Evolutionary conservation across 2,329 filamentous ascomycete genomes (phyloP), one percentile per base, ranked within the genome.

Genomic region (Xylaria sp.): DNA sequence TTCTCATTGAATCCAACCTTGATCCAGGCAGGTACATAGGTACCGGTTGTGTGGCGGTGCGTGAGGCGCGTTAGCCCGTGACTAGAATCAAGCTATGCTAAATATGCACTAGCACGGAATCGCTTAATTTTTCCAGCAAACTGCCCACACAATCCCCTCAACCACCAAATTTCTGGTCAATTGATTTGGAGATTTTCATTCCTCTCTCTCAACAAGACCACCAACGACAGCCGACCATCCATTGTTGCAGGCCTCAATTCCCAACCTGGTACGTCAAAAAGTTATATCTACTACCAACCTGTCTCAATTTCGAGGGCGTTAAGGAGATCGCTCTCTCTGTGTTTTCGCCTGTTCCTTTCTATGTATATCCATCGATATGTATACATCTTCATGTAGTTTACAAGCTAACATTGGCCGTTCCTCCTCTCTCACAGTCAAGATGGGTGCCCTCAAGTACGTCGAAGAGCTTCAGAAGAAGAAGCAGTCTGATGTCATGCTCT

Each of bases 381-480:
- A 46, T 54, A 5, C 20, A 48, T 28, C 36, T 20, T 31, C 20
- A 28, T 55, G 36, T 36, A 3, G 46, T 62, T 36, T 67, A 46
- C 57, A 8, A 66, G 73, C 76, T 78, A 71, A 78, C 71, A 60
- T 69, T 57, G 25, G 61, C 65, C 33, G 54, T 61, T 33, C 61
- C 54, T 33, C 61, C 54, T 23, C 36, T 39, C 3, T 31, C 72
- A 78, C 77, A 88, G 86, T 81, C 83, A 89, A 95, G 90, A 98
- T 98, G 96, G 96, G 96, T 93, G 95, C 95, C 89, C 94, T 98
- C 86, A 99, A 99, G 89, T 99, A 97, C 90, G 94, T 99, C 88
- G 97, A 99, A 91, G 96, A 99, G 91, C 92, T 99, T 89, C 94
- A 98, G 87, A 98, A 99, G 94, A 98, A 97, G 94, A 99, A 99